A percentile compares a stretch with the other conserved stretches of the same genome.
Evolutionary conservation across 305 asterid species (phyloP).

Genomic region (Fraxinus dipetala): DNA sequence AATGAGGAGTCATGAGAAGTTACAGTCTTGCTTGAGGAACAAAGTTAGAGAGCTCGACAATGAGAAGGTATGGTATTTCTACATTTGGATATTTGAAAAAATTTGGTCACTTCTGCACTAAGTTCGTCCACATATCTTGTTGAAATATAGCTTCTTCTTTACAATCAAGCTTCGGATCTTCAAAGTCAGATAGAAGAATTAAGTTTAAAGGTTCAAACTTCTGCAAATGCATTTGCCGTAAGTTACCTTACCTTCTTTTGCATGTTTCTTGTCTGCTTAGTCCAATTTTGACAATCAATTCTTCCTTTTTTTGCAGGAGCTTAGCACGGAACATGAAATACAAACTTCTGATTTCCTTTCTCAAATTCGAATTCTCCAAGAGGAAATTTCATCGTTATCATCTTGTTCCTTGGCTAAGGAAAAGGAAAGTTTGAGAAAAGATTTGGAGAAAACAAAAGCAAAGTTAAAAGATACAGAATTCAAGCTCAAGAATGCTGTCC

Average conservation of each 20-base stretch:
- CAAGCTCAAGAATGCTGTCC: conserved; percentile 79
- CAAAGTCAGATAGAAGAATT: conserved; percentile 53
- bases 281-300: conserved; percentile 30
- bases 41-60: conserved; percentile 56
- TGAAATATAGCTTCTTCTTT: conserved; percentile 52
- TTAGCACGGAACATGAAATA: conserved; percentile 48
- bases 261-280: conserved; percentile 17
- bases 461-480: conserved; percentile 79
- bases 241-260: conserved; percentile 31
- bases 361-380: conserved; percentile 60
- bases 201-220: conserved; percentile 44
- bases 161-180: conserved; percentile 54
- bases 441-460: conserved; percentile 78
- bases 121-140: conserved; percentile 28
- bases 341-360: conserved; percentile 50
- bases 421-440: conserved; percentile 81
- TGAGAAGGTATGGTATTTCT: conserved; percentile 60
- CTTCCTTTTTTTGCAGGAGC: conserved; percentile 46
- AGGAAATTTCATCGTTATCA: conserved; percentile 60
- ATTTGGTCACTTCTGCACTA: conserved; percentile 19
- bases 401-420: conserved; percentile 75
- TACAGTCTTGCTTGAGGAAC: conserved; percentile 51
- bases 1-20: conserved; percentile 43
- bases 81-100: conserved; percentile 16
- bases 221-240: conserved; percentile 46